Evolutionary conservation across 768 basidiomycete genomes (phyloP), one percentile per base, ranked within the genome.

Genomic region (Suillus cothurnatus): DNA sequence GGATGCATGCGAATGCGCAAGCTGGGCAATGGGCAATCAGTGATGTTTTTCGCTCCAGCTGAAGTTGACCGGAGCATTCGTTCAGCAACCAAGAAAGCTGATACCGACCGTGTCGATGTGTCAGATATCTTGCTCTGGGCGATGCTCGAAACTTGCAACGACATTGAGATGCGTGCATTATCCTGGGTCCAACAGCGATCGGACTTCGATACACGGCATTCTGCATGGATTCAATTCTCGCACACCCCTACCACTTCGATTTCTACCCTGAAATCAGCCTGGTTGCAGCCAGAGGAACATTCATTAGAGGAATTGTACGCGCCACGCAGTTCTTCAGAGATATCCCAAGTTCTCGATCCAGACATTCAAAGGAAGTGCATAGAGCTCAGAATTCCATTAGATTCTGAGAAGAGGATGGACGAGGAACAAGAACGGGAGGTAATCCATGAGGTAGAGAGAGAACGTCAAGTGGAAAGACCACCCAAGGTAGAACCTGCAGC

Each of bases 1-100:
- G 84, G 83, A 6, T 85, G 84, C 61, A 85, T 85, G 84, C 76
- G 84, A 17, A 84, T 85, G 84, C 77, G 85, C 4, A 77, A 79
- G 67, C 76, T 85, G 1, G 85, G 85, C 19, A 68, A 73, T 12
- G 81, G 80, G 1, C 84, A 85, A 64, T 81, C 84, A 3, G 69
- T 85, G 28, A 71, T 80, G 62, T 84, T 85, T 67, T 81, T 82
- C 55, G 83, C 81, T 17, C 78, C 84, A 8, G 68, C 71, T 0
- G 82, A 84, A 56, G 73, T 84, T 5, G 78, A 81, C 61, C 67
- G 66, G 17, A 61, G 65, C 2, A 82, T 85, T 63, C 78, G 79
- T 28, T 52, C 65, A 9, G 63, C 73, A 15, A 62, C 67, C 26
- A 32, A 23, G 19, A 76, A 73, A 21, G n/a, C 2, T 9, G 4